Conservation (phyloP, 2,329 filamentous ascomycete species). For the Chlorencoelia australis region DNA sequence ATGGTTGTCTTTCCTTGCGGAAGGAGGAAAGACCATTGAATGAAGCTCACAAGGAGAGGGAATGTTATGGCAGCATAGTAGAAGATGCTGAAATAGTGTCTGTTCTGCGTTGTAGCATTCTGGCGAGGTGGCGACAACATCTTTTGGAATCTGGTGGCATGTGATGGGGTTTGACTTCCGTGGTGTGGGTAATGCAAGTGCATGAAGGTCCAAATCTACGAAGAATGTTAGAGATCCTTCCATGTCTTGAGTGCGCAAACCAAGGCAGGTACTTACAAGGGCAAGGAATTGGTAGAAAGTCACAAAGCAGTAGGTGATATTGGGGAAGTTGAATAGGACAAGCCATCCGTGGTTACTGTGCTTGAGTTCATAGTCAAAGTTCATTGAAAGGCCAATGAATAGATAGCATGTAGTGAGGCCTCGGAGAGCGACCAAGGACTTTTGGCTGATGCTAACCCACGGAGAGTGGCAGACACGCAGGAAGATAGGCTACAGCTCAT, state of each 20-base stretch:
- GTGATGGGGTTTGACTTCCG: conserved; percentile 10
- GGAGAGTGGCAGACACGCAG: conserved; percentile 28
- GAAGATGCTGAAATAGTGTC: conserved; percentile 26
- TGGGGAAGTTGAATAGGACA: conserved; percentile 23
- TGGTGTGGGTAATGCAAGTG: conserved; percentile 26
- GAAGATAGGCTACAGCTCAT: conserved; percentile 23
- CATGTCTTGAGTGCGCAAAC: background rate
- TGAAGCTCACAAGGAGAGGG: conserved; percentile 23
- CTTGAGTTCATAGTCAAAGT: conserved; percentile 21
- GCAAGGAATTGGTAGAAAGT: conserved; percentile 23
- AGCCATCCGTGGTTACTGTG: conserved; percentile 14
- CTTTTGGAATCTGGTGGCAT: conserved; percentile 12
- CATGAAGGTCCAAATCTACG: conserved; percentile 26
- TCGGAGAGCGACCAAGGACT: conserved; percentile 20
- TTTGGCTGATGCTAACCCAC: conserved; percentile 24
- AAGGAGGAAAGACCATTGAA: conserved; percentile 24
- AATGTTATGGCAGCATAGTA: conserved; percentile 23
- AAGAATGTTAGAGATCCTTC: background rate
- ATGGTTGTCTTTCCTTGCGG: conserved; percentile 17
- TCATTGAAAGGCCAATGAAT: conserved; percentile 14
- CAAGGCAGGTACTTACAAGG: conserved; percentile 18
- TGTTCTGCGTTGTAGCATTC: conserved; percentile 16
- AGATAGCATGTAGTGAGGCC: conserved; percentile 19
- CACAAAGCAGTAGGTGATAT: conserved; percentile 23
- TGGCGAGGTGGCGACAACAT: conserved; percentile 21